Evolutionary conservation across 352 stramenopile genomes (phyloP).

Genomic region (Phytophthora agathidicida): DNA sequence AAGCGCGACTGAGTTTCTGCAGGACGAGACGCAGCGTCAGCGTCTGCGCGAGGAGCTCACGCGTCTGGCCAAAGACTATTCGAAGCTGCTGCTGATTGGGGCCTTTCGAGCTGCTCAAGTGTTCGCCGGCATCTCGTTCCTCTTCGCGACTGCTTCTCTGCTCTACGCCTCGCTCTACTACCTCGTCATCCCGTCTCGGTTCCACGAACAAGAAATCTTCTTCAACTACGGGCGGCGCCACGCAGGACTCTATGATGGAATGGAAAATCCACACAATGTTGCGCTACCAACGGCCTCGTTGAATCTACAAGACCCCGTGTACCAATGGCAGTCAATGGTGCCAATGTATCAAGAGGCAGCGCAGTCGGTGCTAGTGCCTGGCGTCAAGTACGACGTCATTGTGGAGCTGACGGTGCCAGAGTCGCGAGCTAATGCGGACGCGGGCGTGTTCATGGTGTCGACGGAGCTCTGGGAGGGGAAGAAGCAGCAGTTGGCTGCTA

Average conservation of each 20-base stretch:
- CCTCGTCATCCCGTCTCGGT: conserved; percentile 74
- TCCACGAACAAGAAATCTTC: conserved; percentile 79
- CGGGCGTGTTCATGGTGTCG: conserved; percentile 82
- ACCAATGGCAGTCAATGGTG: conserved; percentile 65
- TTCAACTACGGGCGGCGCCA: conserved; percentile 76
- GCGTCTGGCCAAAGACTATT: conserved; percentile 28
- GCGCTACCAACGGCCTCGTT: conserved; percentile 62
- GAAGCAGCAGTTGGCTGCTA: conserved; percentile 46
- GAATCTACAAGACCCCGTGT: conserved; percentile 55
- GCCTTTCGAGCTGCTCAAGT: conserved; percentile 46
- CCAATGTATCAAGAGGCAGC: conserved; percentile 18
- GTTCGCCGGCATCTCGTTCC: conserved; percentile 36
- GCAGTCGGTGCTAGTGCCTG: conserved; percentile 53
- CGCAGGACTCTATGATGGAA: conserved; percentile 29
- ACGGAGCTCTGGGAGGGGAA: conserved; percentile 42
- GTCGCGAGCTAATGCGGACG: conserved; percentile 59
- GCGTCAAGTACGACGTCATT: conserved; percentile 82
- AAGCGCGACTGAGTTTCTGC: conserved; percentile 43
- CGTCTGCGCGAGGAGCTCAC: conserved; percentile 51
- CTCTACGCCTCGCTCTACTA: conserved; percentile 81
- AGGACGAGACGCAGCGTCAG: conserved; percentile 56
- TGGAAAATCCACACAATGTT: too few relatives aligned
- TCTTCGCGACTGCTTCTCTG: conserved; percentile 63
- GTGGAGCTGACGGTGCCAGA: conserved; percentile 76
- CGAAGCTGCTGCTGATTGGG: conserved; percentile 44